Percentiles rank a stretch among this genome's conserved stretches.
These are phyloP conservation scores for Globisporangium solare DNA, from an alignment of 352 stramenopile genomes.

Conservation along the genomic window DNA sequence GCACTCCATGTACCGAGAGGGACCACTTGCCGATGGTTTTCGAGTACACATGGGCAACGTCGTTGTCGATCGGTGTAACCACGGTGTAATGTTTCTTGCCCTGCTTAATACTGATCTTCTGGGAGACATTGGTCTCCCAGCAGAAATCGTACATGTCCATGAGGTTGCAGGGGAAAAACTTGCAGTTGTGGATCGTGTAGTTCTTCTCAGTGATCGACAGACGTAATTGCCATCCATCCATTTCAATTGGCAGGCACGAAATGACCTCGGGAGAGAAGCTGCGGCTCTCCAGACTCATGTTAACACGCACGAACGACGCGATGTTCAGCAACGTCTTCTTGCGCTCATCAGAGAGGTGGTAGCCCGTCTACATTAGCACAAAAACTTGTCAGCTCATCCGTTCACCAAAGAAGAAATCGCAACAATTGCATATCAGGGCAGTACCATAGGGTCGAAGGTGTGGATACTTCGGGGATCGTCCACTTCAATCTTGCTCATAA, in stretches of 20 bases:
- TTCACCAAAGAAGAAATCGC: too few species aligned
- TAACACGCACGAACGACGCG: slow-evolving; percentile 67
- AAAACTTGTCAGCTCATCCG: background rate
- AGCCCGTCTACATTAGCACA: slow-evolving; percentile 34
- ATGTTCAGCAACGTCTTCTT: slow-evolving; percentile 69
- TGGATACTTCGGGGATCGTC: slow-evolving; percentile 45
- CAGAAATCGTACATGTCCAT: slow-evolving; percentile 82
- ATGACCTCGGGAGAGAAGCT: slow-evolving; percentile 83
- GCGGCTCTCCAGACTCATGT: slow-evolving; percentile 78
- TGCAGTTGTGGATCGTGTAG: slow-evolving; percentile 86
- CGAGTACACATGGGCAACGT: slow-evolving; percentile 80
- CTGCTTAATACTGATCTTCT: slow-evolving; percentile 76
- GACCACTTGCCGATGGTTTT: slow-evolving; percentile 86
- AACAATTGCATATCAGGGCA: background rate
- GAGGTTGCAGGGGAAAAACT: slow-evolving; percentile 80
- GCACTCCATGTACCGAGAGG: slow-evolving; percentile 73
- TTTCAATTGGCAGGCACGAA: slow-evolving; percentile 81
- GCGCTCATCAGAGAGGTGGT: slow-evolving; percentile 56
- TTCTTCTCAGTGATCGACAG: slow-evolving; percentile 85
- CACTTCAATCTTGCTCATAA: slow-evolving; percentile 53
- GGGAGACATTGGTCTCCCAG: slow-evolving; percentile 80
- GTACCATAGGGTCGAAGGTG: slow-evolving; percentile 35
- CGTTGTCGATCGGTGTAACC: slow-evolving; percentile 60
- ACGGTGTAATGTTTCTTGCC: slow-evolving; percentile 80
- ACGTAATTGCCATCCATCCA: slow-evolving; percentile 83